Evolutionary conservation across 2,329 filamentous ascomycete species (phyloP), one percentile per base, ranked within the genome.

Genomic region (Peltaster fructicola): DNA sequence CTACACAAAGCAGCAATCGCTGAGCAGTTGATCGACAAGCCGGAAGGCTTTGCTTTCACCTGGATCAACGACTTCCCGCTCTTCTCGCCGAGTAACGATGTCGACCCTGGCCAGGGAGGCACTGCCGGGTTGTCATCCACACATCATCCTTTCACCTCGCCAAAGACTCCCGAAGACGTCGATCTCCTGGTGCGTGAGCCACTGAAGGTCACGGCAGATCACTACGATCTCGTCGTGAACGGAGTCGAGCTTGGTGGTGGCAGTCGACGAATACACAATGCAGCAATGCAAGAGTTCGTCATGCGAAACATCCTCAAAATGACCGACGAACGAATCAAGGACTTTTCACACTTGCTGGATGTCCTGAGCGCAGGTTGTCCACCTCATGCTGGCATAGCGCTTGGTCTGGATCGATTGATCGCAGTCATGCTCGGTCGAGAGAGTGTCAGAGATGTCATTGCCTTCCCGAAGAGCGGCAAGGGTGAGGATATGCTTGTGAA

Each of bases 161-260:
- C 88, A 0, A 68, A 78, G 17, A 68, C 68, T 0, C 23, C 43
- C n/a, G 55, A 58, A 4, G 84, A 95, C 44, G 65, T 91, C 9
- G 73, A 81, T 18, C 52, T 80, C 1, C 66, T 95, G 1, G 59
- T 71, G 17, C 71, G 62, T 0, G 62, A 82, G 19, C 85, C 88
- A 0, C 59, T 81, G 1, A 52, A 62, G 22, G 81, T 70, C 2
- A 68, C 65, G 38, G 90, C 77, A 3, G 85, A 91, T 40, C 84
- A 92, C 46, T 98, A 93, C 53, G 88, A 98, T 41, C 69, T 98
- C 8, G 85, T 98, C 0, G 68, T 95, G 39, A 98, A 98, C 46
- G 88, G 88, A 4, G 70, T 92, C 4, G 88, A 98, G 51, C 65
- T 98, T 2, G 88, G 88, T 14, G 88, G 88, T 7, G 90, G 88